These are phyloP conservation scores for Nemania sp. DNA, from an alignment of 2,329 filamentous ascomycete genomes.

Conservation along the genomic window DNA sequence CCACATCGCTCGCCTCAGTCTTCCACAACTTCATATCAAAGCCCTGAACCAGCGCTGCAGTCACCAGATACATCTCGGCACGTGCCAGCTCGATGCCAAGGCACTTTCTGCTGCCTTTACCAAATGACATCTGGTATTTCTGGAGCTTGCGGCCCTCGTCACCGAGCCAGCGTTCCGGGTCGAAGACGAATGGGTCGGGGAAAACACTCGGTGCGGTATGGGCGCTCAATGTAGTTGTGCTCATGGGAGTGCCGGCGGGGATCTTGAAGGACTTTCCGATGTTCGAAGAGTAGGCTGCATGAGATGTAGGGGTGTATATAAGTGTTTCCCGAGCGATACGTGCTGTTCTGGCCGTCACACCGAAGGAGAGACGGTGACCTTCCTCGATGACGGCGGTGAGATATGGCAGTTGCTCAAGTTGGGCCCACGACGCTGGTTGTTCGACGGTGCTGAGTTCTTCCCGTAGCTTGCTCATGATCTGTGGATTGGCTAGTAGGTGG, in stretches of 20 bases:
- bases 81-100: conserved; percentile 35
- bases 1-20: conserved; percentile 31
- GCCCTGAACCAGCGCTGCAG: conserved; percentile 29
- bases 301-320: conserved; percentile 29
- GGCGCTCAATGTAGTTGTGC: conserved; percentile 27
- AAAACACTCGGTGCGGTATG: conserved; percentile 29
- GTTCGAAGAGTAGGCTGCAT: conserved; percentile 29
- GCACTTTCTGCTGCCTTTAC: conserved; percentile 33
- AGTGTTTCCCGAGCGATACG: conserved; percentile 30
- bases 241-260: conserved; percentile 28
- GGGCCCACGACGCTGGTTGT: conserved; percentile 28
- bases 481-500: conserved; percentile 33
- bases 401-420: conserved; percentile 35
- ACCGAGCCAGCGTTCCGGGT: conserved; percentile 32
- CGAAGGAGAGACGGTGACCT: conserved; percentile 33
- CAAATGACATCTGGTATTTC: conserved; percentile 31
- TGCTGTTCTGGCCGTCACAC: conserved; percentile 29
- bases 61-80: conserved; percentile 34
- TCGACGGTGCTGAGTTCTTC: conserved; percentile 30
- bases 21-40: conserved; percentile 34
- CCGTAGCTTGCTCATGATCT: conserved; percentile 32
- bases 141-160: conserved; percentile 28
- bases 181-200: conserved; percentile 30
- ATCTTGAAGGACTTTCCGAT: conserved; percentile 29
- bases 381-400: conserved; percentile 37